phyloP scores from a whole-genome alignment of 2,329 filamentous ascomycete species.

The Ceratocystis cacaofunesta region DNA sequence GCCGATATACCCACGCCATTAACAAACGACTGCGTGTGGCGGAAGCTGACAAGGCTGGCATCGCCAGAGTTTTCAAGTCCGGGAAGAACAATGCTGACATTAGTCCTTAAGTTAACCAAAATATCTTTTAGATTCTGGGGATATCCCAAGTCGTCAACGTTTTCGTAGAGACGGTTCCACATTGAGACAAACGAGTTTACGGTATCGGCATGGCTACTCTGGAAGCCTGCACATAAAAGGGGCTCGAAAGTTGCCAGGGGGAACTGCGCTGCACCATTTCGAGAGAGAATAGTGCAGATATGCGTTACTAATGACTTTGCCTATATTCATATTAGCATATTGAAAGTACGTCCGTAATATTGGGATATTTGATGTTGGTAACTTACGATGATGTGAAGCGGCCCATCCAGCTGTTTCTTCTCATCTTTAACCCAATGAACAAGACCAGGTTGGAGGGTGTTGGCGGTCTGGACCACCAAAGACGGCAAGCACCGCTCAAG shows the following conservation, averaged over 20 bases:
- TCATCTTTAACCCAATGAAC: conserved; percentile 46
- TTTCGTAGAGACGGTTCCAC: conserved; percentile 60
- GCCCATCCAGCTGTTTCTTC: conserved; percentile 23
- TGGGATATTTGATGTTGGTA: not conserved
- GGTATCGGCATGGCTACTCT: conserved; percentile 39
- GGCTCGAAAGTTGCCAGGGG: conserved; percentile 40
- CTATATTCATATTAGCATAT: conserved; percentile 24
- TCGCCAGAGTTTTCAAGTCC: conserved; percentile 23
- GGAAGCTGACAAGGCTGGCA: conserved; percentile 20
- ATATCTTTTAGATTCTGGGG: conserved; percentile 47
- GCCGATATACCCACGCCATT: conserved; percentile 1
- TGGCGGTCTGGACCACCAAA: conserved; percentile 40
- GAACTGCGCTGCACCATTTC: conserved; percentile 26
- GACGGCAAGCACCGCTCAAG: conserved; percentile 34
- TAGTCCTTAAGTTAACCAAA: conserved; percentile 44
- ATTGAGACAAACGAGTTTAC: conserved; percentile 36
- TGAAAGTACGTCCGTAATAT: conserved; percentile 10
- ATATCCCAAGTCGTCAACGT: conserved; percentile 44
- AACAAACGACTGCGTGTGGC: conserved; percentile 18
- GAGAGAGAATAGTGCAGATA: conserved; percentile 29
- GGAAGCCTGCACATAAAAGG: conserved; percentile 41
- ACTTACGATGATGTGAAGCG: conserved; percentile 32
- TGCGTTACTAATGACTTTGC: conserved; percentile 36
- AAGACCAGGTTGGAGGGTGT: conserved; percentile 47
- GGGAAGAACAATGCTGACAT: conserved; percentile 34